Evolutionary conservation across 2,329 filamentous ascomycete genomes (phyloP).

Genomic region (Fusarium floridanum): DNA sequence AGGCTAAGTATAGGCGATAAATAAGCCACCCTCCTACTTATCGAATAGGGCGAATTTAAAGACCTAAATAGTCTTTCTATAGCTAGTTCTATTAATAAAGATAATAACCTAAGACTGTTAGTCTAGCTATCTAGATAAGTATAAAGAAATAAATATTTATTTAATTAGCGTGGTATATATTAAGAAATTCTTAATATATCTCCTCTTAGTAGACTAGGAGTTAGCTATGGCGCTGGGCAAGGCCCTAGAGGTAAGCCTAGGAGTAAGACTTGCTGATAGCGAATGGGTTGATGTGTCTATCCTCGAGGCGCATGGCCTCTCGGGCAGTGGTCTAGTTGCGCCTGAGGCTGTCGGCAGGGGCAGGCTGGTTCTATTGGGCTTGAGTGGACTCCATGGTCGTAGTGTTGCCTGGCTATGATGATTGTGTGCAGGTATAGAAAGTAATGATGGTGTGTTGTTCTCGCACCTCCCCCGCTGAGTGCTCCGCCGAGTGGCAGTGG

Average conservation of each 20-base stretch:
- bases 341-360: background rate
- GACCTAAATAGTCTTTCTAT: conserved; percentile 36
- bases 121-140: no score
- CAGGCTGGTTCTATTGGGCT: background rate
- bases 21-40: conserved; percentile 4
- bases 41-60: conserved; percentile 25
- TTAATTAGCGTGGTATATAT: background rate
- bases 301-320: background rate
- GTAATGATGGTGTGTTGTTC: background rate
- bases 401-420: background rate
- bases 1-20: conserved; percentile 66
- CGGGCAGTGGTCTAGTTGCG: background rate
- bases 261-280: background rate
- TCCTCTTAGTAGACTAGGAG: background rate
- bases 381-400: background rate
- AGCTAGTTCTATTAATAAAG: conserved; percentile 28
- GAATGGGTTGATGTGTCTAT: background rate
- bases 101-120: conserved; percentile 14
- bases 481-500: background rate
- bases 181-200: background rate
- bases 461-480: background rate
- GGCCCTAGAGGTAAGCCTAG: background rate
- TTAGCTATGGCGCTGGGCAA: background rate
- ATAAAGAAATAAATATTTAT: background rate
- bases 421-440: background rate